Percentiles rank a stretch among this genome's conserved stretches.
These are phyloP conservation scores for Fistulinella prunicolor DNA, from an alignment of 768 basidiomycete species.

Conservation along the genomic window DNA sequence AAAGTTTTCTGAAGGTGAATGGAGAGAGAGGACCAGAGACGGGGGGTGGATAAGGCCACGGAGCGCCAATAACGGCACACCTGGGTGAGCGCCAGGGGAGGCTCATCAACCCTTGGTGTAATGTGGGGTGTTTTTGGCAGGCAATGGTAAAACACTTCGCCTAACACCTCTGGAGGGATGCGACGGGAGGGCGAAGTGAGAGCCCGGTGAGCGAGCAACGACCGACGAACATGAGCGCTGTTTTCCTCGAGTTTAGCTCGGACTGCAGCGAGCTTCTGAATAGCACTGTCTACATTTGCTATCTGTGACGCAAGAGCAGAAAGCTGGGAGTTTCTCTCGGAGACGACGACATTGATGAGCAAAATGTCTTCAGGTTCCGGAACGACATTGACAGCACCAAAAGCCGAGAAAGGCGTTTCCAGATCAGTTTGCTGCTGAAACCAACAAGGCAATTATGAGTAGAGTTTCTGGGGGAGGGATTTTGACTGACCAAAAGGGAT, in stretches of 20 bases:
- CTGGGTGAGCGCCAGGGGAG: slow-evolving; percentile 26
- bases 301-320: slow-evolving; percentile 20
- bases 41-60: slow-evolving; percentile 30
- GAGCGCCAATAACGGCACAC: slow-evolving; percentile 32
- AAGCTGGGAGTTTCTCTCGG: slow-evolving; percentile 20
- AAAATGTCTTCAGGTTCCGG: slow-evolving; percentile 13
- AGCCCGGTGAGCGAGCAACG: slow-evolving; percentile 24
- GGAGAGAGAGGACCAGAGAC: slow-evolving; percentile 31
- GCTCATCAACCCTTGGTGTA: slow-evolving; percentile 17
- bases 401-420: slow-evolving; percentile 17
- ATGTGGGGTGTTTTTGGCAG: slow-evolving; percentile 25
- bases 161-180: slow-evolving; percentile 30
- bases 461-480: not conserved
- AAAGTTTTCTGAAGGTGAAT: slow-evolving; percentile 15
- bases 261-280: slow-evolving; percentile 19
- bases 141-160: slow-evolving; percentile 31
- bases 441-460: not conserved
- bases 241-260: slow-evolving; percentile 18
- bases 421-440: slow-evolving; percentile 13
- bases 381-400: slow-evolving; percentile 7
- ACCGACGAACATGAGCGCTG: slow-evolving; percentile 15
- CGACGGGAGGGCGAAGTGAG: slow-evolving; percentile 17
- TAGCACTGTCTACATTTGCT: slow-evolving; percentile 11
- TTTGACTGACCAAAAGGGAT: slow-evolving; percentile 19
- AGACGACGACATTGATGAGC: slow-evolving; percentile 19